phyloP scores from a whole-genome alignment of 73 alveolate species.

The Uronychia binucleata region DNA sequence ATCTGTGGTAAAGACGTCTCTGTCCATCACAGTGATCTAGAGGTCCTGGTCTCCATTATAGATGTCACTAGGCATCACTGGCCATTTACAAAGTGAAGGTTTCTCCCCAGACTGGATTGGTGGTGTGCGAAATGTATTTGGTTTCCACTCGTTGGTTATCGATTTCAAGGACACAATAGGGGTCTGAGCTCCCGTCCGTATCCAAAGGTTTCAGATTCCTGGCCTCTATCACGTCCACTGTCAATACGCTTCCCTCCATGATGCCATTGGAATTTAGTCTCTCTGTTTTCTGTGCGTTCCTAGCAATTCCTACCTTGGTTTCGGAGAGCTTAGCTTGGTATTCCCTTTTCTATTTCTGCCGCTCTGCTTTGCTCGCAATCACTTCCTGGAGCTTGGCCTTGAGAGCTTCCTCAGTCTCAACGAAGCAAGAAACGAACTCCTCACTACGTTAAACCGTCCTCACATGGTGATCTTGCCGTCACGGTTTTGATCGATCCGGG shows the following conservation, averaged over 20 bases:
- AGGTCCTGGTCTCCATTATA: conserved; percentile 54
- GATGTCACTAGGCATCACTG: conserved; percentile 16
- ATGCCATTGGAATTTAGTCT: conserved; percentile 50
- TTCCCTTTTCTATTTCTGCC: conserved; percentile 22
- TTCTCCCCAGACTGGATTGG: conserved; percentile 77
- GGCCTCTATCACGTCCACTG: conserved; percentile 67
- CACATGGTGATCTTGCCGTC: conserved; percentile 60
- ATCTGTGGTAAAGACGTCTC: conserved; percentile 50
- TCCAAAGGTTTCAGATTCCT: conserved; percentile 70
- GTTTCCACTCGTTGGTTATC: conserved; percentile 60
- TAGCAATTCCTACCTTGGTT: conserved; percentile 28
- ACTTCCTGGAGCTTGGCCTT: conserved; percentile 29
- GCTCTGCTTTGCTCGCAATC: conserved; percentile 5
- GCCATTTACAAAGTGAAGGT: conserved; percentile 44
- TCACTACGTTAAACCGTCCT: conserved; percentile 32
- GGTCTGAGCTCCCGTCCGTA: conserved; percentile 69
- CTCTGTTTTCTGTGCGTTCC: conserved; percentile 51
- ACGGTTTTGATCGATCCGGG: conserved; percentile 32
- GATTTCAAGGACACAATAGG: conserved; percentile 56
- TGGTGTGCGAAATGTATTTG: conserved; percentile 34
- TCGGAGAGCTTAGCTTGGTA: conserved; percentile 37
- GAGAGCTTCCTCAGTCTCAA: conserved; percentile 29
- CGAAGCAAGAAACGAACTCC: conserved; percentile 41
- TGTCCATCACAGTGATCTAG: conserved; percentile 52
- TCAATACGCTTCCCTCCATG: conserved; percentile 49